A percentile compares a stretch with the other conserved stretches of the same genome.
Conservation (phyloP, 192 early-diverging fungal genomes). For the Diversispora epigaea region DNA sequence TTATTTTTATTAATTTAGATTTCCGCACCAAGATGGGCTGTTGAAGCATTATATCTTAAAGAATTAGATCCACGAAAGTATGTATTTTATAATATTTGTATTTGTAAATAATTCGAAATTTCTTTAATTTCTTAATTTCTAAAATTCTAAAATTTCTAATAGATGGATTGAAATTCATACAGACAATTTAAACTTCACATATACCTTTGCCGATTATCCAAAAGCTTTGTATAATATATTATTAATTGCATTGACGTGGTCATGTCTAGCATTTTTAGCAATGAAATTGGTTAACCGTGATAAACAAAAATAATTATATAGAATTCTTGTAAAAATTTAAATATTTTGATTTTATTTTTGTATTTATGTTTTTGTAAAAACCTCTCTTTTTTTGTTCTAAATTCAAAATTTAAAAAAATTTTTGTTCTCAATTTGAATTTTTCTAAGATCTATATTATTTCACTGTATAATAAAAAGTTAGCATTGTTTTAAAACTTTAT, state of each 20-base stretch:
- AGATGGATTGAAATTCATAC: conserved; percentile 40
- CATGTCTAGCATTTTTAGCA: conserved; percentile 49
- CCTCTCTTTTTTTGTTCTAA: too few species aligned
- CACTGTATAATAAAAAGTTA: too few species aligned
- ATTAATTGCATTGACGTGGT: conserved; percentile 53
- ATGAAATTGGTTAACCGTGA: conserved; percentile 54
- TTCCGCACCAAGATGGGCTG: conserved; percentile 61
- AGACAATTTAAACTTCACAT: conserved; percentile 37
- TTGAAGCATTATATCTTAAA: conserved; percentile 59
- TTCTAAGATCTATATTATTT: too few species aligned
- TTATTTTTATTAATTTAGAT: conserved; percentile 14
- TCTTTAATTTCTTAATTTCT: neutral
- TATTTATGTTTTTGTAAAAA: too few species aligned
- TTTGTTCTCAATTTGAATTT: too few species aligned
- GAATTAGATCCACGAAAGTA: conserved; percentile 46
- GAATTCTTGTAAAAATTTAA: too few species aligned
- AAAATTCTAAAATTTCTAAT: neutral
- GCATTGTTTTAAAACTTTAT: too few species aligned
- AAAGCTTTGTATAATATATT: conserved; percentile 44
- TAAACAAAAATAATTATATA: conserved; percentile 62
- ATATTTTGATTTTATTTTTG: too few species aligned
- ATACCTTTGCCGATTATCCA: conserved; percentile 44
- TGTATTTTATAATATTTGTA: neutral
- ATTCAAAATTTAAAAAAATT: too few species aligned
- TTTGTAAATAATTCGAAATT: neutral